Percentiles rank a stretch among this genome's conserved stretches.
These are phyloP conservation scores for Wickerhamiella brachini DNA, from an alignment of 805 yeast genomes.

Conservation along the genomic window DNA sequence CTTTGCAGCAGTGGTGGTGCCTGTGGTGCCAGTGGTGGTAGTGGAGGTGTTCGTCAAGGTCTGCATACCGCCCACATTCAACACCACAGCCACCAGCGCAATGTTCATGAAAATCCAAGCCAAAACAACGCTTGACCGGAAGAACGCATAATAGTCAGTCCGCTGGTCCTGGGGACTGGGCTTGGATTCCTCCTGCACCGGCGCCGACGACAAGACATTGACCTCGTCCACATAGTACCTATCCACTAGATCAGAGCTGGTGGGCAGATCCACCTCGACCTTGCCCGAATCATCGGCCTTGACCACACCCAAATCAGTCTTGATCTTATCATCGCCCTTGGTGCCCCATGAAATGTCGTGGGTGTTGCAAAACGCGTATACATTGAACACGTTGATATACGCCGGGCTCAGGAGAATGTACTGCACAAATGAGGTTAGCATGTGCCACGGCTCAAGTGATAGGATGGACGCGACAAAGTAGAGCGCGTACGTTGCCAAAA, in stretches of 20 bases:
- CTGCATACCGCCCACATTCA: conserved; percentile 65
- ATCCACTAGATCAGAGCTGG: conserved; percentile 64
- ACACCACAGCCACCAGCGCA: conserved; percentile 65
- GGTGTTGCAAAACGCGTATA: conserved; percentile 90
- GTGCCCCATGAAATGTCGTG: conserved; percentile 98
- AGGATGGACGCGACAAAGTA: conserved; percentile 67
- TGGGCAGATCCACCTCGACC: conserved; percentile 59
- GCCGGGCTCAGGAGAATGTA: conserved; percentile 76
- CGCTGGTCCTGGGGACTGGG: conserved; percentile 37
- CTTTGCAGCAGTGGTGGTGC: conserved; percentile 1
- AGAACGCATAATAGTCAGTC: conserved; percentile 76
- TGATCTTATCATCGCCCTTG: conserved; percentile 57
- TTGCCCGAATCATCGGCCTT: conserved; percentile 53
- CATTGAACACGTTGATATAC: conserved; percentile 79
- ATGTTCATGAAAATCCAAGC: conserved; percentile 83
- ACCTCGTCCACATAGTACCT: conserved; percentile 53
- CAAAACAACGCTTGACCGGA: conserved; percentile 79
- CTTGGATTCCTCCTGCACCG: conserved; percentile 23
- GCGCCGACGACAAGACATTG: conserved; percentile 34
- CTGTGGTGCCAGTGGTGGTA: conserved; percentile 18
- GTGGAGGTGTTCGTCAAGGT: conserved; percentile 20
- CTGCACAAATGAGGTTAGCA: conserved; percentile 78
- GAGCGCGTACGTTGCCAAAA: conserved; percentile 68
- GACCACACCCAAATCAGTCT: conserved; percentile 71
- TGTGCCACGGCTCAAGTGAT: conserved; percentile 84